A percentile compares a stretch with the other conserved stretches of the same genome.
Evolutionary conservation across 768 basidiomycete species (phyloP).

Genomic region (Hydnomerulius pinastri): DNA sequence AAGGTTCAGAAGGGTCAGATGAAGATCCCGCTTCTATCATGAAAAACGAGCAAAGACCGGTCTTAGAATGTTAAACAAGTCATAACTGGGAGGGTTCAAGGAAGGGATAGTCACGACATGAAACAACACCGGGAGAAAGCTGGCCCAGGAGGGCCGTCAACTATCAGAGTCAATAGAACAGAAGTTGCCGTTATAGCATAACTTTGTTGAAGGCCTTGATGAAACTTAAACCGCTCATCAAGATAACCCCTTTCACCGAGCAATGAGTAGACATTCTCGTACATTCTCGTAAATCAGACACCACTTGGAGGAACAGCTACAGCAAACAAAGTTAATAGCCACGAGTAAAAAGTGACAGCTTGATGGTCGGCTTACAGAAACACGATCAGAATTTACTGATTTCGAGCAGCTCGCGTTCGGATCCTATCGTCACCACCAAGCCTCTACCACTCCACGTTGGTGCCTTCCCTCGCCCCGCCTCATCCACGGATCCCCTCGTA

Average conservation of each 20-base stretch:
- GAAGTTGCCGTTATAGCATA: neutral
- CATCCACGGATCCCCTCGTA: constrained; percentile 28
- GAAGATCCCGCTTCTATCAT: too few species aligned
- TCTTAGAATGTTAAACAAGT: too few species aligned
- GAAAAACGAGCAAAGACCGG: too few species aligned
- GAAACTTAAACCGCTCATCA: neutral
- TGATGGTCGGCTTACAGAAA: neutral
- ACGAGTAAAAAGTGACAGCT: too few species aligned
- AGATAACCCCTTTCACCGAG: too few species aligned
- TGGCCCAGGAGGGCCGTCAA: too few species aligned
- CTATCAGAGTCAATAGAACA: neutral
- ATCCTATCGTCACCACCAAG: constrained; percentile 55
- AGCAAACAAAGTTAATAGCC: too few species aligned
- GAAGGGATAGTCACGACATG: too few species aligned
- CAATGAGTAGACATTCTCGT: too few species aligned
- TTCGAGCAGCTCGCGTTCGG: constrained; percentile 48
- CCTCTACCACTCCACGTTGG: constrained; percentile 50
- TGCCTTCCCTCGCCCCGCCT: constrained; percentile 17
- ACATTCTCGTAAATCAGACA: neutral
- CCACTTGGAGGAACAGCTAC: neutral
- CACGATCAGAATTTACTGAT: constrained; percentile 42
- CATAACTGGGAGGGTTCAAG: too few species aligned
- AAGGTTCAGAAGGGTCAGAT: too few species aligned
- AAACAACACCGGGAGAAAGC: too few species aligned
- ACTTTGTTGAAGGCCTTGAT: neutral